Evolutionary conservation across 2,329 filamentous ascomycete species (phyloP).

Genomic region (Botryotinia calthae): DNA sequence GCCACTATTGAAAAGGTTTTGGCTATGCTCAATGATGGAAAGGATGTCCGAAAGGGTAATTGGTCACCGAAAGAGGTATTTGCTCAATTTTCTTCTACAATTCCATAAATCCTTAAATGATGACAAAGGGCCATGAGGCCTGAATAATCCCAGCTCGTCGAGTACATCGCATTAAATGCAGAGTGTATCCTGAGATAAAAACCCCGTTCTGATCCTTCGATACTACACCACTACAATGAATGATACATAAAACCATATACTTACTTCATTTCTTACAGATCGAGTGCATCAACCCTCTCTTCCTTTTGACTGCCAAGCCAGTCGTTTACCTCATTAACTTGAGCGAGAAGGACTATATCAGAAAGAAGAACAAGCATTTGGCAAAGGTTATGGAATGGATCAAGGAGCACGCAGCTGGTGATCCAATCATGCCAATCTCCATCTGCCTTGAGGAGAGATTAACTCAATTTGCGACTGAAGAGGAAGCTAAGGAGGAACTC

Average conservation of each 20-base stretch:
- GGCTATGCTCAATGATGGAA: conserved; percentile 77
- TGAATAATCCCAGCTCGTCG: conserved; percentile 99
- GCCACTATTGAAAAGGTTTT: conserved; percentile 90
- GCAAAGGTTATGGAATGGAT: conserved; percentile 93
- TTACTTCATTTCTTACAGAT: conserved; percentile 55
- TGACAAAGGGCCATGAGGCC: conserved; percentile 97
- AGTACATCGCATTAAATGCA: conserved; percentile 76
- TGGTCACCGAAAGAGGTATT: conserved; percentile 96
- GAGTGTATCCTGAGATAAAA: conserved; percentile 84
- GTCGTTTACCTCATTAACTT: conserved; percentile 97
- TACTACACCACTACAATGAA: conserved; percentile 9
- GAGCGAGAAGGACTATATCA: conserved; percentile 93
- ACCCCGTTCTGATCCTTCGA: conserved; percentile 38
- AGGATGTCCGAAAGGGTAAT: conserved; percentile 86
- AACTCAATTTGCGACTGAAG: conserved; percentile 74
- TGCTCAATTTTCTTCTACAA: conserved; percentile 34
- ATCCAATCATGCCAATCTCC: conserved; percentile 91
- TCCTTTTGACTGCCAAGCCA: conserved; percentile 93
- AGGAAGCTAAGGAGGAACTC: conserved; percentile 76
- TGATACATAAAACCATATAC: conserved; percentile 24
- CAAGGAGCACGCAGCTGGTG: conserved; percentile 81
- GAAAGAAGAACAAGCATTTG: conserved; percentile 99
- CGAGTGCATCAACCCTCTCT: conserved; percentile 94
- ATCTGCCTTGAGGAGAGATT: conserved; percentile 91
- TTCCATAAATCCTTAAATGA: conserved; percentile 60